Conservation (phyloP, 768 basidiomycete genomes). For the Cytidiella melzeri region DNA sequence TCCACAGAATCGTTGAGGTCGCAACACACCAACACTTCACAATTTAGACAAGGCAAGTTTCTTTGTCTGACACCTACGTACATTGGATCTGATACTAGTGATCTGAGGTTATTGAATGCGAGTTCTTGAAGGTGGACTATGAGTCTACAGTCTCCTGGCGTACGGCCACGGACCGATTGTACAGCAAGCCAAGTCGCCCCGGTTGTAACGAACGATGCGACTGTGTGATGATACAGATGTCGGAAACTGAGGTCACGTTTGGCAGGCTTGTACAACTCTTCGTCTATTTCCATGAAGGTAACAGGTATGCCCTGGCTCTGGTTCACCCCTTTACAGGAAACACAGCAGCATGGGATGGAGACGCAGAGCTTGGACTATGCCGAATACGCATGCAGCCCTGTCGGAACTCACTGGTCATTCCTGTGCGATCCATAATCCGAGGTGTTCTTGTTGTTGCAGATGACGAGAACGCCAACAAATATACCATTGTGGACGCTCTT, state of each 20-base stretch:
- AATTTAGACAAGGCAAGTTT: neutral
- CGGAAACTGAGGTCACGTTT: neutral
- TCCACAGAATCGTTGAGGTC: no score
- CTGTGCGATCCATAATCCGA: neutral
- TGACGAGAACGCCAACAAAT: neutral
- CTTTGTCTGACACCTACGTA: neutral
- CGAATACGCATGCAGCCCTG: neutral
- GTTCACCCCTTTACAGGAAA: neutral
- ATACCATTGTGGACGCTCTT: neutral
- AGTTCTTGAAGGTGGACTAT: constrained; percentile 15
- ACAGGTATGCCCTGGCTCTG: neutral
- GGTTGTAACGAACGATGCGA: neutral
- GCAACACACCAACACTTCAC: neutral
- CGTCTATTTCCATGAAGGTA: neutral
- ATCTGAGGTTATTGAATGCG: constrained; percentile 14
- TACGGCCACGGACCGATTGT: neutral
- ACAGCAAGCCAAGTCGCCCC: no score
- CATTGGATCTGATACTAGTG: no score
- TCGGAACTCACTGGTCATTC: neutral
- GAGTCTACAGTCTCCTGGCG: constrained; percentile 19
- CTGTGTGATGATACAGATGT: neutral
- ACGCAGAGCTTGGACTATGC: neutral
- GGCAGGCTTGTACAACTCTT: neutral
- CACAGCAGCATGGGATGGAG: neutral
- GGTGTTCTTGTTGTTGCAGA: neutral